Conservation (phyloP, 2,329 filamentous ascomycete genomes). For the Nemania serpens region DNA sequence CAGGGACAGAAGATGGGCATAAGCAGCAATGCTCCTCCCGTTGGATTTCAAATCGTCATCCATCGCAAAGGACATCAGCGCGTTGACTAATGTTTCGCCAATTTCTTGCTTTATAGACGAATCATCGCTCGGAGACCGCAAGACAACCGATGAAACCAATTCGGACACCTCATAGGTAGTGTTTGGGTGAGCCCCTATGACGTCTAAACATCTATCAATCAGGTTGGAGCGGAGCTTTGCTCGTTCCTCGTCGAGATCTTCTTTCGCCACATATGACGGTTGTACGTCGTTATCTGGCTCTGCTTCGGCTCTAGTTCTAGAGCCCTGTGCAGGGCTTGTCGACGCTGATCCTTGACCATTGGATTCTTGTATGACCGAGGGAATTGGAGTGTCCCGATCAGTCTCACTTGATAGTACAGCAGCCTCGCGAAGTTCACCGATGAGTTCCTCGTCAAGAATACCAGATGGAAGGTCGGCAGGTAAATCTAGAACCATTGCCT, state of each 20-base stretch:
- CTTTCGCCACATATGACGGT: slow-evolving; percentile 61
- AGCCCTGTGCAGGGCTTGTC: slow-evolving; percentile 30
- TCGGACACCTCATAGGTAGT: slow-evolving; percentile 91
- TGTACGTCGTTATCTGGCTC: slow-evolving; percentile 27
- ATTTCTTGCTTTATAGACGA: slow-evolving; percentile 67
- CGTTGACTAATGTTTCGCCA: slow-evolving; percentile 80
- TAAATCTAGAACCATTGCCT: slow-evolving; percentile 37
- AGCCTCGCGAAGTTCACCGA: slow-evolving; percentile 31
- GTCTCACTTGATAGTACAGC: slow-evolving; percentile 25
- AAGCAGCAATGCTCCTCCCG: slow-evolving; percentile 73
- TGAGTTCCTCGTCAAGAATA: slow-evolving; percentile 36
- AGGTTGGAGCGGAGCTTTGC: slow-evolving; percentile 73
- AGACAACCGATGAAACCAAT: slow-evolving; percentile 75
- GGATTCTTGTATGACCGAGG: slow-evolving; percentile 34
- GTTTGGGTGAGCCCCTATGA: slow-evolving; percentile 84
- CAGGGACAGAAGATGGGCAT: slow-evolving; percentile 87
- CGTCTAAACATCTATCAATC: slow-evolving; percentile 87
- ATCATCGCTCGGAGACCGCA: slow-evolving; percentile 60
- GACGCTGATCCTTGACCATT: slow-evolving; percentile 34
- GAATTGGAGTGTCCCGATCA: slow-evolving; percentile 32
- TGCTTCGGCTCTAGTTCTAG: slow-evolving; percentile 26
- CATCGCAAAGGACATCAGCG: slow-evolving; percentile 71
- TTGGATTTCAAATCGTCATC: slow-evolving; percentile 68
- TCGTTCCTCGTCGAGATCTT: slow-evolving; percentile 79
- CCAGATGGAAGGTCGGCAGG: slow-evolving; percentile 32